Evolutionary conservation across 139 green algal species (phyloP), one percentile per base, ranked within the genome.

Genomic region (Tetradesmus obliquus): DNA sequence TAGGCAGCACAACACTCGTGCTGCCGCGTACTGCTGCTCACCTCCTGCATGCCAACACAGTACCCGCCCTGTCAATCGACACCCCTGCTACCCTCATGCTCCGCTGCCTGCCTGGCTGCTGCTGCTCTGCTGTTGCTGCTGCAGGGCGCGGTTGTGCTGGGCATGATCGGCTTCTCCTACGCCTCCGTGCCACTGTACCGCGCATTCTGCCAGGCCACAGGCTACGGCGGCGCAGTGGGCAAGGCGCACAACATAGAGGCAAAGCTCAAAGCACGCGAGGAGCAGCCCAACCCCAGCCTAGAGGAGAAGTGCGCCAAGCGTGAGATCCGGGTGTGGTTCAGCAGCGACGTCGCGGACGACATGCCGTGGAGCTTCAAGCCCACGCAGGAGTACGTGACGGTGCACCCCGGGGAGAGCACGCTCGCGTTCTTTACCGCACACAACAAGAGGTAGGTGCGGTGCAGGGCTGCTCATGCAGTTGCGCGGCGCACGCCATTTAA

Each of bases 381-480:
- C 22, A 98, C 96, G 22, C 98, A 99, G 91, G 87, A 95, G 82
- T 95, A 86, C 24, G 93, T 97, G 10, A 92, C 94, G n/a, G 94
- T 99, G 83, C 91, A 88, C 53, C 98, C 98, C 2, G 98, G 98
- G 1, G 95, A 99, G 93, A 98, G 96, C 93, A 98, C 98, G 0
- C 93, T 99, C n/a, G 98, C 97, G 0, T 99, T 99, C 94, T 99
- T 99, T 94, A 99, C 97, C 0, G 98, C 97, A 1, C 85, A 97
- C 17, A 99, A 99, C 92, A 89, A 90, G 20, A 99, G 92, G 94
- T 95, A 74, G 3, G 89, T 19, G 57, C 55, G 54, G 55, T 81
- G 58, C 60, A 53, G 82, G 82, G 82, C 5, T 10, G 19, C 69
- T 45, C 32, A 45, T 45, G 32, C 32, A 45, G 32, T 45, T 45